Percentiles rank a stretch among this genome's conserved stretches.
phyloP scores from a whole-genome alignment of 164 flowering plant genomes.

The Cinnamomum micranthum region DNA sequence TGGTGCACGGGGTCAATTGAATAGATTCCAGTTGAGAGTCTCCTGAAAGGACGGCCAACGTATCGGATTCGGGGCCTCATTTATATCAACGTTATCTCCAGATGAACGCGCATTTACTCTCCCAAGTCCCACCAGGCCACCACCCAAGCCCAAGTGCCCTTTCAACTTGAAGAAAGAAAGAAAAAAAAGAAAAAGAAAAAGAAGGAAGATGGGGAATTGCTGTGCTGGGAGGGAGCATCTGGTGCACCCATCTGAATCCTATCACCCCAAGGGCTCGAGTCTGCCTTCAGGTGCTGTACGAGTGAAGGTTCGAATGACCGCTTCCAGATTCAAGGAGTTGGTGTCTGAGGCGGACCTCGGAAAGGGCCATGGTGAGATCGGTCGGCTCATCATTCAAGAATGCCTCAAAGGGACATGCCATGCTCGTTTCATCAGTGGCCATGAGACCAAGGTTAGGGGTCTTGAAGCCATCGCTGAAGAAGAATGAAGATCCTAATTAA shows the following conservation, averaged over 20 bases:
- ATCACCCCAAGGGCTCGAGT: background rate
- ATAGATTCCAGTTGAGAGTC: no score
- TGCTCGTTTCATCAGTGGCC: background rate
- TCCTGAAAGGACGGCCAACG: background rate
- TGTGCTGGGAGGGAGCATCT: background rate
- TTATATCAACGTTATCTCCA: background rate
- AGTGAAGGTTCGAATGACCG: background rate
- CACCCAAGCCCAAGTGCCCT: background rate
- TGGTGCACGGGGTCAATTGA: no score
- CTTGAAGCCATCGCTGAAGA: background rate
- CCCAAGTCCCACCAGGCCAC: background rate
- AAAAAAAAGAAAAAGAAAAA: no score
- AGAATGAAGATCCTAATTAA: background rate
- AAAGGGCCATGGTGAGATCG: background rate
- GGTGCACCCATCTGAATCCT: background rate
- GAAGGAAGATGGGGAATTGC: constrained; percentile 1
- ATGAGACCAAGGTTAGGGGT: background rate
- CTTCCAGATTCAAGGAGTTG: background rate
- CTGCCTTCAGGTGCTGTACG: background rate
- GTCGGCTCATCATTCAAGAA: background rate
- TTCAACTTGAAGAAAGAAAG: background rate
- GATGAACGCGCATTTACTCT: background rate
- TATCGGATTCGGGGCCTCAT: background rate
- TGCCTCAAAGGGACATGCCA: background rate
- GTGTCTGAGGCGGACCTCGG: background rate